Conservation (phyloP, 768 basidiomycete genomes). For the Pleurotus salmoneostramineus region DNA sequence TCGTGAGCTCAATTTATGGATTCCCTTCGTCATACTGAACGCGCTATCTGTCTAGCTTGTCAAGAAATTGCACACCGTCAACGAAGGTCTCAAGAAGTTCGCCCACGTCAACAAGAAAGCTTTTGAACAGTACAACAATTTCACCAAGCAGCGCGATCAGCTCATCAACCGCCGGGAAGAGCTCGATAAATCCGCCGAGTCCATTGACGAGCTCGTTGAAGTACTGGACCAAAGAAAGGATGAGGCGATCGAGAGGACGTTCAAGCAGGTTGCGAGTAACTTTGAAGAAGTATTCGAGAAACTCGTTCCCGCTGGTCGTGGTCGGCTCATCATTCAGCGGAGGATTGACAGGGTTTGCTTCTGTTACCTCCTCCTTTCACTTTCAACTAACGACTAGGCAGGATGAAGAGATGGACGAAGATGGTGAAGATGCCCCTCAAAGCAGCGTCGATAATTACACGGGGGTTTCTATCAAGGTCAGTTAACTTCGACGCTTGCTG, state of each 20-base stretch:
- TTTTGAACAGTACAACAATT: constrained; percentile 97
- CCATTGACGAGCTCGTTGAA: constrained; percentile 90
- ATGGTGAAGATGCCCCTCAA: constrained; percentile 68
- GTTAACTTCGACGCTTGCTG: background rate
- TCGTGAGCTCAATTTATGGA: constrained; percentile 18
- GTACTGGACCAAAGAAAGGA: constrained; percentile 96
- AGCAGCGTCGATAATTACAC: constrained; percentile 91
- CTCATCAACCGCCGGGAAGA: constrained; percentile 84
- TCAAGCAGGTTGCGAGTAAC: constrained; percentile 96
- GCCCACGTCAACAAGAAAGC: constrained; percentile 99
- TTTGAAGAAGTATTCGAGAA: constrained; percentile 97
- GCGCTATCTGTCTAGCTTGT: constrained; percentile 70
- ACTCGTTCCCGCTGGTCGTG: constrained; percentile 91
- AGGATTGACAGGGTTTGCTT: constrained; percentile 73
- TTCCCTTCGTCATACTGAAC: background rate
- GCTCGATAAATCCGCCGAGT: constrained; percentile 82
- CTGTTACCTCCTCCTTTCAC: background rate
- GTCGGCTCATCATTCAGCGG: constrained; percentile 89
- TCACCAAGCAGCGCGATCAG: constrained; percentile 96
- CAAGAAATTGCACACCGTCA: constrained; percentile 88
- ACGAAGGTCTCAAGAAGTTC: constrained; percentile 93
- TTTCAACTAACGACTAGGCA: constrained; percentile 18
- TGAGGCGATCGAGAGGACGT: constrained; percentile 97
- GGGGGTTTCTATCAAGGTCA: constrained; percentile 91
- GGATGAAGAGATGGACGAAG: constrained; percentile 75